Base-by-base conservation (phyloP, 768 basidiomycete genomes). In the Cyathus striatus region DNA sequence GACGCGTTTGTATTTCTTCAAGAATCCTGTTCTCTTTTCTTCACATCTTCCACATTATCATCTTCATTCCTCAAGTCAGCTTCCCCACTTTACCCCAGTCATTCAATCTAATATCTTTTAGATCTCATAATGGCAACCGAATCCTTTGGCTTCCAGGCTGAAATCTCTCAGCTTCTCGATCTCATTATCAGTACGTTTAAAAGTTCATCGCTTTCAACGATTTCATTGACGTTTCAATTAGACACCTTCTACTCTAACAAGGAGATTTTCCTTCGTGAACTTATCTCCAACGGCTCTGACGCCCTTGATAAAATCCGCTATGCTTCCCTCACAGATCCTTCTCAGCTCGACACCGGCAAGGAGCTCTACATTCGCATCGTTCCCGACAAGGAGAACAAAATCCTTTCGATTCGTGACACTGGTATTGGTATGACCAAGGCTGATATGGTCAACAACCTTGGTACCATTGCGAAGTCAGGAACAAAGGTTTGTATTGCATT, bases 201-300 rank as follows among this genome's bases (percentile, higher is more conserved):
- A 38, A 48, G 44, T 24, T 16, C 41, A 38, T 24, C 39, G 35
- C 21, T 47, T 14, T 18, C 33, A n/a, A 17, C 20, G 9, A 23
- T n/a, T 27, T 33, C 14, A 36, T 33, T 24, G 39, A 45, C 44
- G 42, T 52, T 40, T 56, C 26, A 24, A 5, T 21, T 32, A 90
- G 89, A 97, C 78, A 97, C 95, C 50, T 98, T 98, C 84, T 99
- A 98, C 83, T 96, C 93, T 49, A 97, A 99, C 85, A 99, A 99
- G 79, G 95, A 97, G 73, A 98, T 99, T 68, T 98, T 98, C 83
- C 85, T 99, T 55, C 90, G 96, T 64, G 96, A 98, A 71, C 50
- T 98, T 55, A 97, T 95, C 70, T 98, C 95, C 51, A 97, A 97
- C 73, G 72, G 75, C 52, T 98, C 96, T 47, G 96, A 98, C 81